A percentile compares a stretch with the other conserved stretches of the same genome.
phyloP scores from a whole-genome alignment of 2,329 filamentous ascomycete genomes.

The Fusarium sterilihyphosum region DNA sequence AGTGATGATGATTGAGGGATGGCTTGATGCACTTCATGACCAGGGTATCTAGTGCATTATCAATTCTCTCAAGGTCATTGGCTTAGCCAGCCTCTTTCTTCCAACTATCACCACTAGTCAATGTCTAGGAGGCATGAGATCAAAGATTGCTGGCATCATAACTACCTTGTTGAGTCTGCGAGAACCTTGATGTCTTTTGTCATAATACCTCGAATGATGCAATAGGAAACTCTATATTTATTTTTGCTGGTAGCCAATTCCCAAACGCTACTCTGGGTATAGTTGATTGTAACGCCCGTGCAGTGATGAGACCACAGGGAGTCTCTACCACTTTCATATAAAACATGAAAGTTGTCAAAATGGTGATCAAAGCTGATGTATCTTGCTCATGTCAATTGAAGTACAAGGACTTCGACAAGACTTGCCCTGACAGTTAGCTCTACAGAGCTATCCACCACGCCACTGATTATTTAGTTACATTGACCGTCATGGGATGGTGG shows the following conservation, averaged over 20 bases:
- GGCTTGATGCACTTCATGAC: background rate
- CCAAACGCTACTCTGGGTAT: rapidly evolving
- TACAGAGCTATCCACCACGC: too few species aligned
- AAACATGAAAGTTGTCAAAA: too few species aligned
- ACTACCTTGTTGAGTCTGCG: background rate
- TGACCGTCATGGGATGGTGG: too few species aligned
- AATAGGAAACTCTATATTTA: too few species aligned
- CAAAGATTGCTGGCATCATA: background rate
- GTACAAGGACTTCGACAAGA: background rate
- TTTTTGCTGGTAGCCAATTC: background rate
- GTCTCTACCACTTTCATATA: too few species aligned
- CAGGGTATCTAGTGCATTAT: background rate
- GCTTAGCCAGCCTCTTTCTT: background rate
- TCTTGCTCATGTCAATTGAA: background rate
- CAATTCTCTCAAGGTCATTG: slow-evolving; percentile 4
- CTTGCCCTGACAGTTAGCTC: background rate
- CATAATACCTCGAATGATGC: background rate
- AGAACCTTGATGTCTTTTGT: slow-evolving; percentile 24
- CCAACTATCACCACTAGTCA: background rate
- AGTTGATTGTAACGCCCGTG: too few species aligned
- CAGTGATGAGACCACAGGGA: background rate
- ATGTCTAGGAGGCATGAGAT: background rate
- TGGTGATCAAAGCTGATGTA: rapidly evolving
- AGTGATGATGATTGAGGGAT: background rate
- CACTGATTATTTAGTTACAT: too few species aligned